These are phyloP conservation scores for Azolla pinnata DNA, from an alignment of 75 land plant species.

Conservation along the genomic window DNA sequence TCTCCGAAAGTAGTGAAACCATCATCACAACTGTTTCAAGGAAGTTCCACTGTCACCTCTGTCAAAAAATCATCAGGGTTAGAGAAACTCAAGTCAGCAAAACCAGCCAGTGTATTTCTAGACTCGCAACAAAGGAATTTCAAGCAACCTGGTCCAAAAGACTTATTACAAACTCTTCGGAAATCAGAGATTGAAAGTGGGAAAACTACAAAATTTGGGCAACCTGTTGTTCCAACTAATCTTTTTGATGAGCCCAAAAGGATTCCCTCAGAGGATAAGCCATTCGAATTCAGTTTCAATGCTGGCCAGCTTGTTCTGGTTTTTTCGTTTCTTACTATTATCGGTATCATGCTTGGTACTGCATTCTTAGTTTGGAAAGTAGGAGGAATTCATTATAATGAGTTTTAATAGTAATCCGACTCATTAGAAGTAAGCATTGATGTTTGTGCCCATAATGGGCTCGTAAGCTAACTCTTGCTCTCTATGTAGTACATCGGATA, in stretches of 20 bases:
- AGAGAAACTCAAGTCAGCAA: conserved; percentile 5
- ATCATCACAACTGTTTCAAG: too few relatives aligned
- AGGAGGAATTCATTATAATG: conserved; percentile 33
- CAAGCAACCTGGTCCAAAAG: conserved; percentile 8
- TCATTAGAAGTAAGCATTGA: too few relatives aligned
- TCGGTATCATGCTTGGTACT: conserved; percentile 26
- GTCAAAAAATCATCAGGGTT: conserved; percentile 9
- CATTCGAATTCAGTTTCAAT: conserved; percentile 18
- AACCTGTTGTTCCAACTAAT: conserved; percentile 25
- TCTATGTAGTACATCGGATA: too few relatives aligned
- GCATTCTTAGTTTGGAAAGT: conserved; percentile 29
- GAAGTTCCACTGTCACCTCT: conserved; percentile 9
- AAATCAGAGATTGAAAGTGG: conserved; percentile 22
- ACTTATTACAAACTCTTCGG: conserved; percentile 20
- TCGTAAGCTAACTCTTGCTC: too few relatives aligned
- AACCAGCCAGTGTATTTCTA: conserved; percentile 10
- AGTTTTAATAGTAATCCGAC: conserved; percentile 15
- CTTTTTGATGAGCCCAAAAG: conserved; percentile 23
- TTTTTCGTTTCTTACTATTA: conserved; percentile 18
- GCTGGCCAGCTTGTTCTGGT: conserved; percentile 16
- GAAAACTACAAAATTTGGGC: conserved; percentile 30
- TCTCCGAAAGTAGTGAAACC: conserved; percentile 5
- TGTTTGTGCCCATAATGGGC: too few relatives aligned
- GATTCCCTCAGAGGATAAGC: conserved; percentile 18
- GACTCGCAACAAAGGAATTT: conserved; percentile 10